Evolutionary conservation across 164 flowering plant genomes (phyloP).

Genomic region (Tetracentron sinense): DNA sequence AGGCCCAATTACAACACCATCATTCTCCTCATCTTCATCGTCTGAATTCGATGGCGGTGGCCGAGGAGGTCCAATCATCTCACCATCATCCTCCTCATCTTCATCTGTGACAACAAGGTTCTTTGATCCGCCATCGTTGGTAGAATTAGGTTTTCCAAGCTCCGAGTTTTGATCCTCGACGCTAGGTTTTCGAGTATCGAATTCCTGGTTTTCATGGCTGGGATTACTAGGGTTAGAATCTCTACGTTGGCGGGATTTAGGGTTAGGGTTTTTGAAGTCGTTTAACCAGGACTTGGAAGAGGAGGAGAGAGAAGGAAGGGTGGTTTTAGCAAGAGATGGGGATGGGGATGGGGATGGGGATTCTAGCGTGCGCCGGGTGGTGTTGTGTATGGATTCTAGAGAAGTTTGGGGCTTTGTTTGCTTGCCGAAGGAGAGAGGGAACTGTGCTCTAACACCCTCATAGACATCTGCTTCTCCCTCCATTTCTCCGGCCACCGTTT

Average conservation of each 20-base stretch:
- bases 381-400: conserved; percentile 66
- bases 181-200: neutral
- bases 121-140: neutral
- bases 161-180: conserved; percentile 9
- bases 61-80: conserved; percentile 62
- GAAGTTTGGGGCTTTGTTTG: conserved; percentile 63
- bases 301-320: conserved; percentile 44
- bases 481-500: neutral
- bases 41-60: conserved; percentile 26
- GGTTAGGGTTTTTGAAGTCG: conserved; percentile 40
- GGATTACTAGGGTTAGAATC: neutral
- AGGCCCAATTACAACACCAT: conserved; percentile 12
- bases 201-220: neutral
- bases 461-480: conserved; percentile 69
- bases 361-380: conserved; percentile 55
- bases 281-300: conserved; percentile 50
- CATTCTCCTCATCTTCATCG: conserved; percentile 11
- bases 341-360: conserved; percentile 1
- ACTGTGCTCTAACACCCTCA: conserved; percentile 76
- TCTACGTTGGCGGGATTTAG: conserved; percentile 4
- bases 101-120: conserved; percentile 5
- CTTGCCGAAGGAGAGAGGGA: conserved; percentile 87
- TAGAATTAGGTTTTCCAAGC: conserved; percentile 6
- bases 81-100: conserved; percentile 27
- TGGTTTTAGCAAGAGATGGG: conserved; percentile 3